Percentiles rank a stretch among this genome's conserved stretches.
phyloP scores from a whole-genome alignment of 169 alveolate species.

The Cryptosporidium andersoni region DNA sequence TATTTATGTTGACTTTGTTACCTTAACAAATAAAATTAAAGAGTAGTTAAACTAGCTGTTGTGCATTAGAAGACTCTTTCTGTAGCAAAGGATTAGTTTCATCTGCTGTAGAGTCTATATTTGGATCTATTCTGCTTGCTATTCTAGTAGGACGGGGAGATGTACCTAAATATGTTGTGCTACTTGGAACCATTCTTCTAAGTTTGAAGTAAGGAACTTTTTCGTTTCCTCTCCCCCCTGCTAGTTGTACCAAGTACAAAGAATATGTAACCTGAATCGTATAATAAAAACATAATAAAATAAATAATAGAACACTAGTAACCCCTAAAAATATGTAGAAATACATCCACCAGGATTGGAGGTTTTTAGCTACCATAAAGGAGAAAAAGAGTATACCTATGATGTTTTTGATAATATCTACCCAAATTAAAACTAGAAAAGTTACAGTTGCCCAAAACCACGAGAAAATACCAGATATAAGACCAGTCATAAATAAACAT shows the following conservation, averaged over 20 bases:
- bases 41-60: too few species aligned
- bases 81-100: too few species aligned
- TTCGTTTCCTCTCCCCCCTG: conserved; percentile 72
- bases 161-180: neutral
- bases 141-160: too few species aligned
- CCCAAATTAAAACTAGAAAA: conserved; percentile 30
- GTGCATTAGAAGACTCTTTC: too few species aligned
- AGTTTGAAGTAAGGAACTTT: conserved; percentile 24
- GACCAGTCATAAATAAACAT: conserved; percentile 19
- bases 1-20: too few species aligned
- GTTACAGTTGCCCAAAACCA: conserved; percentile 60
- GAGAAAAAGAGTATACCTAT: conserved; percentile 10
- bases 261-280: conserved; percentile 57
- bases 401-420: conserved; percentile 28
- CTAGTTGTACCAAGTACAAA: conserved; percentile 56
- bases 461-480: neutral
- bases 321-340: conserved; percentile 5
- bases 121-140: too few species aligned
- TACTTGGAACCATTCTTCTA: conserved; percentile 28
- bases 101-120: too few species aligned
- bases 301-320: neutral
- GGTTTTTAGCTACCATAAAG: conserved; percentile 2
- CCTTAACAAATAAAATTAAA: too few species aligned
- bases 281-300: conserved; percentile 18
- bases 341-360: neutral